Evolutionary conservation across 2,329 filamentous ascomycete species (phyloP).

Genomic region (Pseudopyrenochaeta lycopersici): DNA sequence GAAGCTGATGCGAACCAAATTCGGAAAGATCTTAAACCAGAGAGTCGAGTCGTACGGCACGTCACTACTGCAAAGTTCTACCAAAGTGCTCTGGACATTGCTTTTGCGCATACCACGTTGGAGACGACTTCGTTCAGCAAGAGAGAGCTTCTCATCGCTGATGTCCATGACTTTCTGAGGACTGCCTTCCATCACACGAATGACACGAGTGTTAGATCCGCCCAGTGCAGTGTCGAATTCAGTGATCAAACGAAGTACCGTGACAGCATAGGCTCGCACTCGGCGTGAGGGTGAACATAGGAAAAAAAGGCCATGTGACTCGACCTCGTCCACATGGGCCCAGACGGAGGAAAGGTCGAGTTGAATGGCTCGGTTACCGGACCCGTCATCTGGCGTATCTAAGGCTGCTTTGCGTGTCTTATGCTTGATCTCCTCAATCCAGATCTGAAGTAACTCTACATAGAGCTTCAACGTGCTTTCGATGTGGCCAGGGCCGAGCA

Average conservation of each 20-base stretch:
- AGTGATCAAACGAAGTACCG: constrained; percentile 87
- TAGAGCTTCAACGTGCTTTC: constrained; percentile 93
- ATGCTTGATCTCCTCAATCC: constrained; percentile 95
- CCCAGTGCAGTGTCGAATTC: constrained; percentile 92
- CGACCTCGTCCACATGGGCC: constrained; percentile 94
- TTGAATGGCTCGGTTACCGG: constrained; percentile 77
- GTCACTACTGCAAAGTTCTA: constrained; percentile 95
- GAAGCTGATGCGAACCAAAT: constrained; percentile 88
- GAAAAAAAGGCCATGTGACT: constrained; percentile 96
- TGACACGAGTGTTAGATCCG: constrained; percentile 82
- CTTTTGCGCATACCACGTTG: constrained; percentile 89
- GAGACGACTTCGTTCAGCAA: constrained; percentile 90
- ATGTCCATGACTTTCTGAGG: constrained; percentile 89
- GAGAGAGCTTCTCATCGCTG: constrained; percentile 88
- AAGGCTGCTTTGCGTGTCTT: constrained; percentile 78
- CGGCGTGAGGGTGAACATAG: constrained; percentile 92
- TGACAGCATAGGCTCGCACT: constrained; percentile 90
- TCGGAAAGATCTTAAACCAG: constrained; percentile 98
- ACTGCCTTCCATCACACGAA: constrained; percentile 90
- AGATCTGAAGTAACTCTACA: constrained; percentile 91
- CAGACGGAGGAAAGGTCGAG: constrained; percentile 88
- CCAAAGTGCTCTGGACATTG: constrained; percentile 83
- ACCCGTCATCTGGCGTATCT: constrained; percentile 68
- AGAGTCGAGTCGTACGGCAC: constrained; percentile 92
- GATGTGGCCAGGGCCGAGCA: constrained; percentile 93